phyloP scores from a whole-genome alignment of 2,329 filamentous ascomycete genomes.

The Neurospora crassa region DNA sequence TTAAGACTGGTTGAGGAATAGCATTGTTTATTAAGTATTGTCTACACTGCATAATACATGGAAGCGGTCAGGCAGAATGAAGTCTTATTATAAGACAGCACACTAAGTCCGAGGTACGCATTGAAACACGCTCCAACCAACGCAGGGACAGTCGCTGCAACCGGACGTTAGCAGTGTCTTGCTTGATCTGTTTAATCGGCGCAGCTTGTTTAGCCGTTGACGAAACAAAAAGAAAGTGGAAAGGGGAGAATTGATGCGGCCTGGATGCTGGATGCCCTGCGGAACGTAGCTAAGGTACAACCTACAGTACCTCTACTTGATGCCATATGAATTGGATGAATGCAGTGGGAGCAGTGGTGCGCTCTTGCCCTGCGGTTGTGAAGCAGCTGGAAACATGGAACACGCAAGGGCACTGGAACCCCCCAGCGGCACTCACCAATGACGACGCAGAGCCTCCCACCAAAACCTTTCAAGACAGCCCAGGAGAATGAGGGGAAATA shows the following conservation, averaged over 20 bases:
- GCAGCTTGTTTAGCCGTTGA: neutral
- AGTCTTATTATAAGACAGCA: neutral
- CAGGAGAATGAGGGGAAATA: neutral
- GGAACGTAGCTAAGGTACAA: neutral
- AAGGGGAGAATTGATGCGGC: neutral
- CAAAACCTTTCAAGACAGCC: neutral
- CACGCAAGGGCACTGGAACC: neutral
- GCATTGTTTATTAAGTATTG: neutral
- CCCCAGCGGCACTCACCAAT: neutral
- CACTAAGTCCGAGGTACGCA: neutral
- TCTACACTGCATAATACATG: neutral
- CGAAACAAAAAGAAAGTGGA: neutral
- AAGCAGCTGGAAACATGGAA: neutral
- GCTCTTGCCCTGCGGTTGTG: neutral
- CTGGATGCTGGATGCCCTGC: neutral
- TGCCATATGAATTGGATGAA: neutral
- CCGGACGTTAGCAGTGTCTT: neutral
- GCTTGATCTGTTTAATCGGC: neutral
- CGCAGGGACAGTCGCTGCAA: neutral
- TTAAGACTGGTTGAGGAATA: neutral
- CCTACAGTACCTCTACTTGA: neutral
- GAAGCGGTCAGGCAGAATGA: neutral
- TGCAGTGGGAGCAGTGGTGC: neutral
- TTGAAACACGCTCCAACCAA: neutral
- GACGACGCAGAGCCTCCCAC: neutral